These are phyloP conservation scores for Colletotrichum siamense DNA, from an alignment of 2,329 filamentous ascomycete genomes.

Conservation along the genomic window DNA sequence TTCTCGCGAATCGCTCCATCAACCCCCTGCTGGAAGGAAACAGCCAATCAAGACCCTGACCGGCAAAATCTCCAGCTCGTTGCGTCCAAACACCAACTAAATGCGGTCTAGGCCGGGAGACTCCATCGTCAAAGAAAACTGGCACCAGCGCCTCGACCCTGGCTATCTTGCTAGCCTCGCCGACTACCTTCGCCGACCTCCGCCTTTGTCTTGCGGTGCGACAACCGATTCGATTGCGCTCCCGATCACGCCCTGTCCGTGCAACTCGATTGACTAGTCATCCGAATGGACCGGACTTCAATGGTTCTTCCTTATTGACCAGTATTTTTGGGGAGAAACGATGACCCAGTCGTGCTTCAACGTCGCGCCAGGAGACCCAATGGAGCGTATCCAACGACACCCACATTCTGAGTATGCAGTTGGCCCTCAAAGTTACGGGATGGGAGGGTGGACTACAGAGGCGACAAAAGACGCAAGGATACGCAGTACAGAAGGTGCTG, in stretches of 20 bases:
- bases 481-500: neutral
- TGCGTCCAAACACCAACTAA: neutral
- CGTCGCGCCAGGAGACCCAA: neutral
- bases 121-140: neutral
- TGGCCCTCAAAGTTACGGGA: neutral
- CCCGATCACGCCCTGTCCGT: neutral
- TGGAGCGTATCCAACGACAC: neutral
- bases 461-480: neutral
- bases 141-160: neutral
- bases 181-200: neutral
- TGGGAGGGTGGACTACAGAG: neutral
- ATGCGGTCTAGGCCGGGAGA: neutral
- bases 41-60: neutral
- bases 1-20: neutral
- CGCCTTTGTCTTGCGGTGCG: neutral
- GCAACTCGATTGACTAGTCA: neutral
- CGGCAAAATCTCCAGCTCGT: neutral
- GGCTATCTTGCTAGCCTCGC: neutral
- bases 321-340: neutral
- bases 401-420: neutral
- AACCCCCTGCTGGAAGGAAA: neutral
- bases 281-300: neutral
- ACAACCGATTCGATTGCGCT: neutral
- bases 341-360: neutral
- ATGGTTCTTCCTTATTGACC: neutral